These are phyloP conservation scores for Colletotrichum noveboracense DNA, from an alignment of 2,329 filamentous ascomycete species.

Conservation along the genomic window DNA sequence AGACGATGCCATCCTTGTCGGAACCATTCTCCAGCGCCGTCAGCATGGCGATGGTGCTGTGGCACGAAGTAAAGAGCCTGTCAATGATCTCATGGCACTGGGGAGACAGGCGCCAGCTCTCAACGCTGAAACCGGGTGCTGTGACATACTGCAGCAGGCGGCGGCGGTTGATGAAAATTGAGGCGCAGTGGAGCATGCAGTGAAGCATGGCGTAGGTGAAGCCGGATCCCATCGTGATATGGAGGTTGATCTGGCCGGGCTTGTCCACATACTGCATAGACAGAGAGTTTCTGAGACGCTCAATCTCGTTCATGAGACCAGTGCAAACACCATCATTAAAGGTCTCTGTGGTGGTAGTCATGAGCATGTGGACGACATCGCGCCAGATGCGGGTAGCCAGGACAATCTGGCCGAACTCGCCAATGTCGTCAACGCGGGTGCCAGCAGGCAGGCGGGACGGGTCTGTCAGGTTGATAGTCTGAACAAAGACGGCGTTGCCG, in stretches of 20 bases:
- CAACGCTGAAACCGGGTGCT: slow-evolving; percentile 54
- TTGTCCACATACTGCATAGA: slow-evolving; percentile 67
- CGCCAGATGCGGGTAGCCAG: slow-evolving; percentile 66
- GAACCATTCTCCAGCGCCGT: slow-evolving; percentile 59
- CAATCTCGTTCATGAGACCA: slow-evolving; percentile 58
- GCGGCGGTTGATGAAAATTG: slow-evolving; percentile 65
- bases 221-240: slow-evolving; percentile 69
- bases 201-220: slow-evolving; percentile 69
- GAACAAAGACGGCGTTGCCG: slow-evolving; percentile 63
- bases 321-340: slow-evolving; percentile 61
- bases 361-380: slow-evolving; percentile 66
- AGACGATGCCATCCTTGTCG: slow-evolving; percentile 64
- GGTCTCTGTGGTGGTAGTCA: slow-evolving; percentile 53
- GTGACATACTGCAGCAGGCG: slow-evolving; percentile 64
- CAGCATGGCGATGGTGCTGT: slow-evolving; percentile 62
- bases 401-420: slow-evolving; percentile 67
- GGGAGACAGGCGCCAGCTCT: slow-evolving; percentile 56
- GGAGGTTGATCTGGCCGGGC: slow-evolving; percentile 64
- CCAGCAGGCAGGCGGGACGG: slow-evolving; percentile 41
- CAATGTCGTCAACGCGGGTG: slow-evolving; percentile 54
- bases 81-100: slow-evolving; percentile 60
- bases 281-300: slow-evolving; percentile 57
- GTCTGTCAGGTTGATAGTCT: slow-evolving; percentile 54
- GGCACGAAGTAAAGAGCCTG: slow-evolving; percentile 62
- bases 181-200: slow-evolving; percentile 64